These are phyloP conservation scores for Biscogniauxia mediterranea DNA, from an alignment of 2,329 filamentous ascomycete species.

Conservation along the genomic window DNA sequence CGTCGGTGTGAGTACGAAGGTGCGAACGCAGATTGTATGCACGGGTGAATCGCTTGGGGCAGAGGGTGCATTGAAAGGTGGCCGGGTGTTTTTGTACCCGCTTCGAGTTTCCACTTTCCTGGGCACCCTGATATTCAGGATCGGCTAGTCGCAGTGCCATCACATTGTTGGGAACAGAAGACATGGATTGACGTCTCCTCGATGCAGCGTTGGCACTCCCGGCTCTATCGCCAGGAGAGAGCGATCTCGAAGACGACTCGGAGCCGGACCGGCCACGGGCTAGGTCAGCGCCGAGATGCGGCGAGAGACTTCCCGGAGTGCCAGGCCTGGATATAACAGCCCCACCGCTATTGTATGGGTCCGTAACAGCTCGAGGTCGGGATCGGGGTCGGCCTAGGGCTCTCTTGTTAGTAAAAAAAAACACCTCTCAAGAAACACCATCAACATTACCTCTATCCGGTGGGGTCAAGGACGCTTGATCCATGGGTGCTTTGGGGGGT, in stretches of 20 bases:
- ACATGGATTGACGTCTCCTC: conserved; percentile 61
- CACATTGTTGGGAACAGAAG: conserved; percentile 59
- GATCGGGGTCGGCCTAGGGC: conserved; percentile 46
- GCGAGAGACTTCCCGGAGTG: conserved; percentile 45
- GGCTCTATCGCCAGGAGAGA: conserved; percentile 59
- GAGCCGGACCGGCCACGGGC: conserved; percentile 44
- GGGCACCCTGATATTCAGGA: conserved; percentile 73
- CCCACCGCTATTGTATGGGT: conserved; percentile 55
- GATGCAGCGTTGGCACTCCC: conserved; percentile 44
- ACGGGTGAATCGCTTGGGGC: conserved; percentile 92
- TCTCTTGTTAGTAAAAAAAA: conserved; percentile 21
- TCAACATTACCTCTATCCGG: conserved; percentile 62
- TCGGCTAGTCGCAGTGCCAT: conserved; percentile 90
- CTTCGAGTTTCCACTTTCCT: conserved; percentile 62
- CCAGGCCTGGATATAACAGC: conserved; percentile 39
- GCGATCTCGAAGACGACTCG: conserved; percentile 37
- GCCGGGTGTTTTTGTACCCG: conserved; percentile 97
- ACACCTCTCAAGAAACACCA: conserved; percentile 6
- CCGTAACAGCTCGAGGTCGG: conserved; percentile 57
- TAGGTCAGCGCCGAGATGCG: conserved; percentile 47
- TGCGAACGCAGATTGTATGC: conserved; percentile 97
- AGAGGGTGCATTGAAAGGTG: conserved; percentile 91
- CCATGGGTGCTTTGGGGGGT: conserved; percentile 61
- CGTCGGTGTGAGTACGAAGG: conserved; percentile 92
- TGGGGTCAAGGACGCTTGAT: conserved; percentile 79